Percentiles rank a stretch among this genome's conserved stretches.
phyloP scores from a whole-genome alignment of 1,284 basidiomycete genomes.

The Mycena sp. region DNA sequence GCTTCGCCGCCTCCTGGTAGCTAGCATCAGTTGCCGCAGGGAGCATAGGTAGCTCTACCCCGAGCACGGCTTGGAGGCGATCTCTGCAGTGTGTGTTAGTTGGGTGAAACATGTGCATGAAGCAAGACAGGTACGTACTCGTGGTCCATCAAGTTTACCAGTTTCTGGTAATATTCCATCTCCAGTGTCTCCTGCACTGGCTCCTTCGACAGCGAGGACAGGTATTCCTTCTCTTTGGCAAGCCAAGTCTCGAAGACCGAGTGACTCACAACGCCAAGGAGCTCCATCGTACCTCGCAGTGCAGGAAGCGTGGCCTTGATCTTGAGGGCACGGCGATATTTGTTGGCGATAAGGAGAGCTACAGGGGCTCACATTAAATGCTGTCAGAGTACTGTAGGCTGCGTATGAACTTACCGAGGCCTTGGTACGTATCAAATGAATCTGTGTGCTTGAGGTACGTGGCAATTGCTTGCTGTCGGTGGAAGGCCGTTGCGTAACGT shows the following conservation, averaged over 20 bases:
- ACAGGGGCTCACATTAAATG: no score
- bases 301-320: not conserved
- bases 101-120: no score
- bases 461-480: constrained; percentile 30
- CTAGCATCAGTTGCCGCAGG: no score
- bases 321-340: not conserved
- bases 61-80: not conserved
- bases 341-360: not conserved
- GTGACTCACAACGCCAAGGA: not conserved
- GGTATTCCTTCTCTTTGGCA: constrained; percentile 34
- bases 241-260: constrained; percentile 23
- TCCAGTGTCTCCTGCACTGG: constrained; percentile 36
- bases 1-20: not conserved
- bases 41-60: not conserved
- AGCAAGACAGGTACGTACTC: constrained; percentile 6
- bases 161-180: constrained; percentile 40
- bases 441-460: constrained; percentile 1
- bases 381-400: not conserved
- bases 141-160: constrained; percentile 15
- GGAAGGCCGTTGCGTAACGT: constrained; percentile 27
- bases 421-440: not conserved
- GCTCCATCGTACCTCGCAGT: not conserved
- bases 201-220: constrained; percentile 31
- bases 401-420: not conserved
- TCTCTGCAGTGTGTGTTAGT: no score